Percentiles rank a stretch among this genome's conserved stretches.
Conservation (phyloP, 257 asterid genomes). For the Solanum etuberosum region DNA sequence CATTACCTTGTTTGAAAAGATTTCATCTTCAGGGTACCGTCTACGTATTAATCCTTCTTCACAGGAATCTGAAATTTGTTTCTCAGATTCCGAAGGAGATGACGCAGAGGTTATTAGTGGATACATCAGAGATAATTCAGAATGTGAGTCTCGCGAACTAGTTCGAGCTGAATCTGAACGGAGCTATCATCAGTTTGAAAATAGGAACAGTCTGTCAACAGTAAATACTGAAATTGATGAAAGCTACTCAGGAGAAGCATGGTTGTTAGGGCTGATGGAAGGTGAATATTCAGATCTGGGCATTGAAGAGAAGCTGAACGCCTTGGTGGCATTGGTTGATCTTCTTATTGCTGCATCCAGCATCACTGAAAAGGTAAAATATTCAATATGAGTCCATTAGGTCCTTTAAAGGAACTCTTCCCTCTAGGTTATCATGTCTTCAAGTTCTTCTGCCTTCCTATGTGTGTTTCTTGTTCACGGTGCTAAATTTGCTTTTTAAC, state of each 20-base stretch:
- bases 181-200: constrained; percentile 20
- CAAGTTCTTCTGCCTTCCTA: background rate
- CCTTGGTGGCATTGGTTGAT: constrained; percentile 61
- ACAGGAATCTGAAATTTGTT: constrained; percentile 40
- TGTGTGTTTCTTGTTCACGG: background rate
- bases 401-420: background rate
- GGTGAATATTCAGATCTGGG: constrained; percentile 92
- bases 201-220: constrained; percentile 14
- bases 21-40: constrained; percentile 76
- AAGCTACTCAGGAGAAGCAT: constrained; percentile 89
- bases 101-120: constrained; percentile 53
- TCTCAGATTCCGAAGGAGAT: constrained; percentile 72
- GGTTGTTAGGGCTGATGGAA: constrained; percentile 92
- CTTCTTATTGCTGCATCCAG: constrained; percentile 73
- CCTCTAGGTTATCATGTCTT: background rate
- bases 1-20: constrained; percentile 85
- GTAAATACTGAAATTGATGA: constrained; percentile 79
- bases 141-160: constrained; percentile 34
- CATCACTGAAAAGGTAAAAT: constrained; percentile 66
- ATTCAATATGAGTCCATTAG: background rate
- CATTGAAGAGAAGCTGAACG: constrained; percentile 76
- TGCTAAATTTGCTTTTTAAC: background rate
- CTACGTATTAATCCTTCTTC: constrained; percentile 54
- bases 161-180: constrained; percentile 23
- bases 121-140: constrained; percentile 40